phyloP scores from a whole-genome alignment of 148 eudicot genomes.

The Salicornia ramosissima region DNA sequence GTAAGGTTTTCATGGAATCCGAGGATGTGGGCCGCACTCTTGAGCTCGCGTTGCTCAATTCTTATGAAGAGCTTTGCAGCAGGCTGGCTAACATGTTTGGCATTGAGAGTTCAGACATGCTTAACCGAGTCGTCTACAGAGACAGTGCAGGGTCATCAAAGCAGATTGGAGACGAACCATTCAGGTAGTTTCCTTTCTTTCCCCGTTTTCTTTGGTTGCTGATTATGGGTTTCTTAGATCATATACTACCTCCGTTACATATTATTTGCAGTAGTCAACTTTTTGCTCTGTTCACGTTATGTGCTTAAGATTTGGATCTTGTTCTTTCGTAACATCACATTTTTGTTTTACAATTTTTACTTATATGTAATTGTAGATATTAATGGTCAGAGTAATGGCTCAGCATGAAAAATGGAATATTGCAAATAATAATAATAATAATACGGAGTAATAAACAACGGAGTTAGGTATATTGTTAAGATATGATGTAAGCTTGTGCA shows the following conservation, averaged over 20 bases:
- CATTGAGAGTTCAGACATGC: slow-evolving; percentile 49
- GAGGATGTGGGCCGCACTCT: slow-evolving; percentile 66
- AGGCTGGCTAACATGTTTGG: slow-evolving; percentile 62
- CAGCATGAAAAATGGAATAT: no score
- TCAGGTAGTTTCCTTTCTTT: slow-evolving; percentile 37
- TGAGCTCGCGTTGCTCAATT: slow-evolving; percentile 50
- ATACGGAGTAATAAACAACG: no score
- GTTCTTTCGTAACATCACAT: no score
- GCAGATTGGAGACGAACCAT: slow-evolving; percentile 69
- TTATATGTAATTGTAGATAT: no score
- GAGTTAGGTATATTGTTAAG: no score
- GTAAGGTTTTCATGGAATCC: slow-evolving; percentile 61
- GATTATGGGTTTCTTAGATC: background rate
- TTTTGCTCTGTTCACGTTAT: no score
- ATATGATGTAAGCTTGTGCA: background rate
- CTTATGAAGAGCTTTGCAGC: slow-evolving; percentile 64
- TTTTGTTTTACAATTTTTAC: no score
- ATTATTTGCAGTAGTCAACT: no score
- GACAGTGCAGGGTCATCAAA: slow-evolving; percentile 47
- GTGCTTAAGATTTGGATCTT: no score
- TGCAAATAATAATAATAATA: no score
- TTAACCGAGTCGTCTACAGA: slow-evolving; percentile 51
- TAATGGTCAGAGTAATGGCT: no score
- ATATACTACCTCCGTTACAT: no score
- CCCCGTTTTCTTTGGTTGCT: background rate